Evolutionary conservation across 768 basidiomycete genomes (phyloP).

Genomic region (Pholiota microspora): DNA sequence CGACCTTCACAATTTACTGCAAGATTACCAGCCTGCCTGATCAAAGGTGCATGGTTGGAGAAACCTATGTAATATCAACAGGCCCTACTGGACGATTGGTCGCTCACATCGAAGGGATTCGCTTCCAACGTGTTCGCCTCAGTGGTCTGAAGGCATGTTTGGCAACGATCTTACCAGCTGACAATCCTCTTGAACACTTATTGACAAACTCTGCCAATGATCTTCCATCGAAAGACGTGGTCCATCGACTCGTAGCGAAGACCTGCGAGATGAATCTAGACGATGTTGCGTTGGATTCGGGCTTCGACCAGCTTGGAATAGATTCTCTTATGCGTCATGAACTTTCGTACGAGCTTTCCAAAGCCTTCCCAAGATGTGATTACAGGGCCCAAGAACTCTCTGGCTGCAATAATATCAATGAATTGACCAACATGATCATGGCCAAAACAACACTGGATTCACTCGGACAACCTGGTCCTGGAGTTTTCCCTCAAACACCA

Average conservation of each 20-base stretch:
- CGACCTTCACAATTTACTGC: slow-evolving; percentile 52
- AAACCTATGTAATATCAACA: slow-evolving; percentile 47
- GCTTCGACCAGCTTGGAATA: slow-evolving; percentile 55
- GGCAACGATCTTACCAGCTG: slow-evolving; percentile 28
- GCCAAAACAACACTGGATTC: background rate
- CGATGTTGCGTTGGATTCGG: slow-evolving; percentile 31
- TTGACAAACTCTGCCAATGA: background rate
- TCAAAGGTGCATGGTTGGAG: slow-evolving; percentile 44
- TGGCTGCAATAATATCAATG: slow-evolving; percentile 31
- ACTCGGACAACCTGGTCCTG: background rate
- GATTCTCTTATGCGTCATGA: slow-evolving; percentile 69
- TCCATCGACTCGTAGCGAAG: slow-evolving; percentile 38
- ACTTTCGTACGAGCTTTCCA: slow-evolving; percentile 37
- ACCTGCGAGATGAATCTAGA: slow-evolving; percentile 38
- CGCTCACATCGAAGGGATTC: slow-evolving; percentile 54
- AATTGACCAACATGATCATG: slow-evolving; percentile 30
- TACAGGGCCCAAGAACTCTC: slow-evolving; percentile 30
- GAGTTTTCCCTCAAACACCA: slow-evolving; percentile 11
- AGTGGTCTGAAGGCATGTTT: slow-evolving; percentile 47
- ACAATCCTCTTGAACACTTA: background rate
- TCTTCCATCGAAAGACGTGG: slow-evolving; percentile 17
- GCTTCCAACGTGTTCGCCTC: slow-evolving; percentile 56
- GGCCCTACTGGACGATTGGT: slow-evolving; percentile 40
- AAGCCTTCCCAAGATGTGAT: slow-evolving; percentile 28
- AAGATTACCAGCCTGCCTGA: slow-evolving; percentile 41